Evolutionary conservation across 768 basidiomycete genomes (phyloP), one percentile per base, ranked within the genome.

Genomic region (Asterophora lycoperdoides): DNA sequence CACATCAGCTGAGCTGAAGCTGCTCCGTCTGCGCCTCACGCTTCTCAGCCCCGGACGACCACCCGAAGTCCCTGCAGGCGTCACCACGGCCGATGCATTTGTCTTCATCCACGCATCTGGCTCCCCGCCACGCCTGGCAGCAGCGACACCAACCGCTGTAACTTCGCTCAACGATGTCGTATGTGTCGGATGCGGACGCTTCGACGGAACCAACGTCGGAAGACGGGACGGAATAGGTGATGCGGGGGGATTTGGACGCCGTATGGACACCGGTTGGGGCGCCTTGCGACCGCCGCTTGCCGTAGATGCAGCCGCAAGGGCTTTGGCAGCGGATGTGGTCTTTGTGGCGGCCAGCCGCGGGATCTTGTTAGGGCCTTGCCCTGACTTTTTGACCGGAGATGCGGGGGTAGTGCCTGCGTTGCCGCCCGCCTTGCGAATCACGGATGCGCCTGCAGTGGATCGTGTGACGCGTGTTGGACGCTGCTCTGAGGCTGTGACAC

Each of bases 1-100:
- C 17, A 92, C 84, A 63, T 93, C 90, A 3, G 86, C 89, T 48
- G 84, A 75, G 62, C 91, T 92, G 66, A 93, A 93, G 59, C 91
- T 93, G 61, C 90, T 92, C 51, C 90, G 74, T 60, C 90, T 72
- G 53, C 88, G 77, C 55, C 89, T 76, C 42, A 89, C 79, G 36
- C 73, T 84, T 44, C 90, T 76, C 52, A 90, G 68, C 1, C 83
- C 81, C 7, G 90, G 90, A 33, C 89, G 80, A 54, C 79, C 23
- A 23, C 23, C 83, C 1, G 81, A 75, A 64, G 87, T 91, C 33
- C 81, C 78, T 13, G 78, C 79, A 15, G 86, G 83, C 11, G 82
- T 79, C 34, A 92, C 84, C 30, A 90, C 81, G 3, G 82, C 79
- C 46, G 74, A 76, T 1, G 74, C 75, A 60, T 85, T 84, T 34